phyloP scores from a whole-genome alignment of 495 filamentous ascomycete genomes.

The Barbatosphaeria neglecta region DNA sequence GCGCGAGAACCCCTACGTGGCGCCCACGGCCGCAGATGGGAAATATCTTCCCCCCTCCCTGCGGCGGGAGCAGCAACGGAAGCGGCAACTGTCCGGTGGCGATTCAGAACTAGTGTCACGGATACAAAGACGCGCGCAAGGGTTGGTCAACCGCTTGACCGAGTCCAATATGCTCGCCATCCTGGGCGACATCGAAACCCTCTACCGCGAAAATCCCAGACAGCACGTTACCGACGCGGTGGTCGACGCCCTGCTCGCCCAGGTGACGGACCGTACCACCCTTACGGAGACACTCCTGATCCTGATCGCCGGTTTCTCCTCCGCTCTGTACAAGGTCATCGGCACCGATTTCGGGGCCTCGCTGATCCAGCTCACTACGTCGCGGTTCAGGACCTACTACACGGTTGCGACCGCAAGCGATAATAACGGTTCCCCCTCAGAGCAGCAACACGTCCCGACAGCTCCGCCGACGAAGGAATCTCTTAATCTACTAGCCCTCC shows the following conservation, averaged over 20 bases:
- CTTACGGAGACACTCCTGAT: slow-evolving; percentile 83
- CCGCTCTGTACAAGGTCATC: slow-evolving; percentile 73
- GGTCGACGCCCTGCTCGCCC: slow-evolving; percentile 57
- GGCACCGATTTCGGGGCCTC: slow-evolving; percentile 83
- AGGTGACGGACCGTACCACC: slow-evolving; percentile 63
- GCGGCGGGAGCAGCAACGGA: slow-evolving; percentile 39
- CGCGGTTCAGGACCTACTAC: slow-evolving; percentile 51
- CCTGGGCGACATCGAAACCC: slow-evolving; percentile 62
- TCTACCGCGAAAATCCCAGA: slow-evolving; percentile 71
- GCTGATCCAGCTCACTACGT: slow-evolving; percentile 62
- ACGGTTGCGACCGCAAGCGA: slow-evolving; percentile 7
- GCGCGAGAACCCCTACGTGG: slow-evolving; percentile 42
- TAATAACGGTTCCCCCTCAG: no score
- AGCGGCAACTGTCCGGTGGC: slow-evolving; percentile 44
- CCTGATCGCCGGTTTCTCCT: slow-evolving; percentile 80
- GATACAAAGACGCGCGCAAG: slow-evolving; percentile 69
- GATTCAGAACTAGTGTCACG: slow-evolving; percentile 50
- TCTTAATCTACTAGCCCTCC: slow-evolving; percentile 69
- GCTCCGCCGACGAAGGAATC: slow-evolving; percentile 42
- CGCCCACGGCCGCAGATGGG: slow-evolving; percentile 25
- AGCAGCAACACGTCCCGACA: neutral
- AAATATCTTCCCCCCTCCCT: slow-evolving; percentile 87
- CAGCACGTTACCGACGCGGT: slow-evolving; percentile 73
- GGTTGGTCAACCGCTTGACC: slow-evolving; percentile 83
- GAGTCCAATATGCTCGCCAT: slow-evolving; percentile 79